Evolutionary conservation across 495 filamentous ascomycete species (phyloP).

Genomic region (Penicillium paradoxum): DNA sequence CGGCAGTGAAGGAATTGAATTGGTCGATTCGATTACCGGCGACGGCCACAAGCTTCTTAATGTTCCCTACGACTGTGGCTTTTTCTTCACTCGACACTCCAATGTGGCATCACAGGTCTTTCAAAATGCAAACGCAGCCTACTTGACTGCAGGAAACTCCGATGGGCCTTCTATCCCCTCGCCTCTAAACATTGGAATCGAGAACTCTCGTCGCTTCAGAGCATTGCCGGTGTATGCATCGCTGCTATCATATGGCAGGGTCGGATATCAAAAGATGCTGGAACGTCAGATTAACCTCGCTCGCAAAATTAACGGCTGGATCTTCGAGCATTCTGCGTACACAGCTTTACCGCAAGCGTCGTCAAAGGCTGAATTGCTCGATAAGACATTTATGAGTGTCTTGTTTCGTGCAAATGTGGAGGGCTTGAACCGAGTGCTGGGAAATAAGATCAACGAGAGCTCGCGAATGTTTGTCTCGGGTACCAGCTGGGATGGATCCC

Average conservation of each 20-base stretch:
- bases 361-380: conserved; percentile 33
- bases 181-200: conserved; percentile 81
- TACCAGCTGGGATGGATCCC: conserved; percentile 65
- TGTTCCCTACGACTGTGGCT: conserved; percentile 90
- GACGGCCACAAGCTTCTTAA: conserved; percentile 94
- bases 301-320: conserved; percentile 56
- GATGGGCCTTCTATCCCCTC: conserved; percentile 55
- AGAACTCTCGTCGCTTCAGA: conserved; percentile 88
- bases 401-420: conserved; percentile 73
- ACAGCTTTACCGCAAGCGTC: conserved; percentile 54
- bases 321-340: conserved; percentile 56
- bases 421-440: conserved; percentile 58
- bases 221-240: conserved; percentile 84
- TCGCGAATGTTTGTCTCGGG: conserved; percentile 78
- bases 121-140: conserved; percentile 80
- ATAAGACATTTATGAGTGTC: conserved; percentile 67
- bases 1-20: conserved; percentile 62
- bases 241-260: conserved; percentile 65
- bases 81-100: conserved; percentile 71
- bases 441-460: conserved; percentile 65
- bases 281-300: conserved; percentile 66
- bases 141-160: conserved; percentile 51
- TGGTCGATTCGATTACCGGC: conserved; percentile 79
- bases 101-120: conserved; percentile 59
- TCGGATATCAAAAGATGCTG: conserved; percentile 68